Base-by-base conservation (phyloP, 1,139 yeast species). In the Magnusiomyces starmeri region DNA sequence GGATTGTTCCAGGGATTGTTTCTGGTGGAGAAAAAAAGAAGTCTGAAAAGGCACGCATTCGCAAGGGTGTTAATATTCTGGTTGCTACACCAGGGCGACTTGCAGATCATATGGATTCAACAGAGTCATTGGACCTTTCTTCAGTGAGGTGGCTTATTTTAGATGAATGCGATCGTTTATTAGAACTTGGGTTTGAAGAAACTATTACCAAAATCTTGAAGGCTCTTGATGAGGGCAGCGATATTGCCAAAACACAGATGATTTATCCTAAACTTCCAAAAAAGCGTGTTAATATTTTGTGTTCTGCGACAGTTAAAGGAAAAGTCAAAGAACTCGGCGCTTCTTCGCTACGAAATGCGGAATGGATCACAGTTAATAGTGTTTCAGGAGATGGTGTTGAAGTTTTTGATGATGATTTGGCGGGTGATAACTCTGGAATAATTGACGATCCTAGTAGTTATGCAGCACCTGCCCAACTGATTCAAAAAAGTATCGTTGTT, bases 11-110 rank as follows among this genome's bases (percentile, higher is more conserved):
- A 0, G 96, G 97, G 40, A 81, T 89, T 37, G 94, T 89, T 22
- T 87, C 89, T 68, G 97, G 97, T 59, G 97, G 97, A 48, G 97
- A 89, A 65, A 87, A 88, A 76, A 88, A 88, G 65, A 90, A 89
- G 64, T 78, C 92, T 1, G 97, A 89, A 68, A 89, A 89, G 73
- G 96, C 96, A 2, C 73, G 97, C 61, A 71, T 89, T 40, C 75
- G 97, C 60, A 88, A 88, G 65, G 97, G 97, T 52, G 90, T 87
- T 41, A 89, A 89, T 64, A 79, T 89, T 42, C 74, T 89, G 26
- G 92, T 89, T 39, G 96, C 94, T 20, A 89, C 97, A 0, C 97
- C 97, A 1, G 97, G 97, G 49, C 76, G 97, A 59, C 73, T 89
- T 51, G 85, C 87, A 3, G 98, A 92, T 67, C 98, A 92, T 71